Evolutionary conservation across 305 asterid species (phyloP).

Genomic region (Ilex paraguariensis): DNA sequence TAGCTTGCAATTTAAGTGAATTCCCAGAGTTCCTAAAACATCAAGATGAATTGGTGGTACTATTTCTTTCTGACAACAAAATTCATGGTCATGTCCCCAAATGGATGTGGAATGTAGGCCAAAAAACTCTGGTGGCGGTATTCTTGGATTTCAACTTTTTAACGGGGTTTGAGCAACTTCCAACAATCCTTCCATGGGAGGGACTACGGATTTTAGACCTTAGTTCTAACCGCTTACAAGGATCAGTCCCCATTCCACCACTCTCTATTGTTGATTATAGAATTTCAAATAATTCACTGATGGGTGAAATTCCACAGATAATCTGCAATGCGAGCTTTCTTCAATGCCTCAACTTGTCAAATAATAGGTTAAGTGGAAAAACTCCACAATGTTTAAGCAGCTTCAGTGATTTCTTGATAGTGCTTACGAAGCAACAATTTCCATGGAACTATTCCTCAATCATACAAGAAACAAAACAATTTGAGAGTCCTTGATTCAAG

Average conservation of each 20-base stretch:
- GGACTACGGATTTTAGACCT: background rate
- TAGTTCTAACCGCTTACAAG: background rate
- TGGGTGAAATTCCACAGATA: no score
- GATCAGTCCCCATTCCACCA: background rate
- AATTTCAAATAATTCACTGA: background rate
- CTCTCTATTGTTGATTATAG: background rate
- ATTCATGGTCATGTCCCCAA: no score
- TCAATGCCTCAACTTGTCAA: no score
- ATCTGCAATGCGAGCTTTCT: no score
- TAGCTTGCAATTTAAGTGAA: no score
- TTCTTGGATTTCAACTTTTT: background rate
- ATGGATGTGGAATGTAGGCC: background rate
- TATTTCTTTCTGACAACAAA: no score
- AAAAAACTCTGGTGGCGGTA: background rate
- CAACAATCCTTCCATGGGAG: no score
- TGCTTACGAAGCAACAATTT: conserved; percentile 9
- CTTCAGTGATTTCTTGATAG: no score
- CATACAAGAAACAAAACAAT: background rate
- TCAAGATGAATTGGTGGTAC: no score
- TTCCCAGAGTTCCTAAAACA: no score
- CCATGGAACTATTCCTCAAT: conserved; percentile 5
- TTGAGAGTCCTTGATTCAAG: background rate
- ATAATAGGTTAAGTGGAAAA: no score
- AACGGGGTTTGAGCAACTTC: background rate
- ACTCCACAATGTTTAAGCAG: no score